Evolutionary conservation across 805 yeast genomes (phyloP).

Genomic region (Yamadazyma tumulicola): DNA sequence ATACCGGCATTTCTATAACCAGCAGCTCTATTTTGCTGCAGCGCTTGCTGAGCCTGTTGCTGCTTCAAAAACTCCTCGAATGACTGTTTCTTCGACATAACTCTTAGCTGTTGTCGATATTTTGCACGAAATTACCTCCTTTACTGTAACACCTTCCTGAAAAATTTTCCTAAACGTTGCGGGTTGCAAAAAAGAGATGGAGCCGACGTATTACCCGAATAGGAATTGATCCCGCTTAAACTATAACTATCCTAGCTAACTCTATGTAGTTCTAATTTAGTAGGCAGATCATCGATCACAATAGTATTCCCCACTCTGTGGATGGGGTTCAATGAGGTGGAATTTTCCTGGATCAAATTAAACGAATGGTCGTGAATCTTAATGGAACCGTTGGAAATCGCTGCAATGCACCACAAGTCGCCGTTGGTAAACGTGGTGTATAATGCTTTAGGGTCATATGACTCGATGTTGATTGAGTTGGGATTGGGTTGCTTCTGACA

Average conservation of each 20-base stretch:
- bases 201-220: too few species aligned
- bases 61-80: constrained; percentile 52
- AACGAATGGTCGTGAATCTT: constrained; percentile 4
- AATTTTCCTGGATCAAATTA: constrained; percentile 3
- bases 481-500: constrained; percentile 3
- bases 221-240: too few species aligned
- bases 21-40: constrained; percentile 29
- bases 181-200: not conserved
- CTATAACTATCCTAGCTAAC: too few species aligned
- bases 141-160: not conserved
- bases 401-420: constrained; percentile 3
- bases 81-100: constrained; percentile 25
- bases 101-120: too few species aligned
- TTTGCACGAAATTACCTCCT: too few species aligned
- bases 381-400: constrained; percentile 3
- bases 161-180: constrained; percentile 2
- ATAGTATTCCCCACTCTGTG: constrained; percentile 8
- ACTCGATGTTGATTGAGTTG: constrained; percentile 1
- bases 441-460: not conserved
- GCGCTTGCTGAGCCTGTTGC: constrained; percentile 33
- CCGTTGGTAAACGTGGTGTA: not conserved
- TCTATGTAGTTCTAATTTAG: too few species aligned
- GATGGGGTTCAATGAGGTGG: not conserved
- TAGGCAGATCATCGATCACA: too few species aligned
- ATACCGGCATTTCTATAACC: constrained; percentile 19